phyloP scores from a whole-genome alignment of 2,329 filamentous ascomycete genomes.

The Hypomyces rosellus region DNA sequence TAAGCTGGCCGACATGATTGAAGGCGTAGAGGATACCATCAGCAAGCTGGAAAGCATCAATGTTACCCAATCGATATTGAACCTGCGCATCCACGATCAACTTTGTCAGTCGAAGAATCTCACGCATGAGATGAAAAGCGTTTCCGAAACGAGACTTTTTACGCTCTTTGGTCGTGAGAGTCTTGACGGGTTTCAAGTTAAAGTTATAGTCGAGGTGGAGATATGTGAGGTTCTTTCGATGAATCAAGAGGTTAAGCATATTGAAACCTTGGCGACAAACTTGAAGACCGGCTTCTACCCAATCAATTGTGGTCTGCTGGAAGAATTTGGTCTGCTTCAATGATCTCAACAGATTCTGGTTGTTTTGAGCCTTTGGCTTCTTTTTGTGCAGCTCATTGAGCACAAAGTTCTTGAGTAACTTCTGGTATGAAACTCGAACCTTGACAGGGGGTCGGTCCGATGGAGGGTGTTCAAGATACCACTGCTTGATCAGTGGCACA shows the following conservation, averaged over 20 bases:
- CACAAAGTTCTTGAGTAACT: slow-evolving; percentile 91
- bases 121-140: slow-evolving; percentile 97
- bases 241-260: slow-evolving; percentile 96
- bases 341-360: slow-evolving; percentile 82
- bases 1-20: slow-evolving; percentile 96
- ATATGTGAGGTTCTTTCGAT: slow-evolving; percentile 97
- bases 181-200: slow-evolving; percentile 98
- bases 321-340: slow-evolving; percentile 98
- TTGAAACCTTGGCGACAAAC: slow-evolving; percentile 98
- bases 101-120: slow-evolving; percentile 92
- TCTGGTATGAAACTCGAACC: slow-evolving; percentile 96
- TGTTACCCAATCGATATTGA: slow-evolving; percentile 94
- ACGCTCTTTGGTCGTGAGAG: slow-evolving; percentile 93
- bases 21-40: slow-evolving; percentile 99
- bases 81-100: slow-evolving; percentile 98
- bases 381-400: slow-evolving; percentile 96
- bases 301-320: slow-evolving; percentile 98
- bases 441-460: slow-evolving; percentile 83
- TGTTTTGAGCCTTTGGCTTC: slow-evolving; percentile 90
- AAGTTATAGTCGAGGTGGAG: slow-evolving; percentile 99
- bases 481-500: slow-evolving; percentile 94
- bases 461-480: slow-evolving; percentile 95
- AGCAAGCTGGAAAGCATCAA: slow-evolving; percentile 96
- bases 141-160: slow-evolving; percentile 99
- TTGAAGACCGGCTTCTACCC: slow-evolving; percentile 97